phyloP scores from a whole-genome alignment of 495 filamentous ascomycete genomes.

The Penicillium macrosclerotiorum region DNA sequence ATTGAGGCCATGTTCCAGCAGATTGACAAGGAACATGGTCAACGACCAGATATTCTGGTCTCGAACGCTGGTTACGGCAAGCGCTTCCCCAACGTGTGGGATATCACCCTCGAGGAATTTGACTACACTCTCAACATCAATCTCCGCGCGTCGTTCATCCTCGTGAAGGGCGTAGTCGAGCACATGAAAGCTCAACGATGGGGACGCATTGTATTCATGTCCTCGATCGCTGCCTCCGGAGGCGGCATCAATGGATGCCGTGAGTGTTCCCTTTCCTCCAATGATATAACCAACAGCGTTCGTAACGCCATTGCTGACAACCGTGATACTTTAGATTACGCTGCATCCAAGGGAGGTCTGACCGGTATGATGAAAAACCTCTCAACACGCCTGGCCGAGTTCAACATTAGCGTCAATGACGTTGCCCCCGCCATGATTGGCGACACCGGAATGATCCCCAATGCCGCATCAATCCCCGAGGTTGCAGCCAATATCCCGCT shows the following conservation, averaged over 20 bases:
- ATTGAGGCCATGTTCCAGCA: conserved; percentile 51
- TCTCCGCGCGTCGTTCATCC: conserved; percentile 61
- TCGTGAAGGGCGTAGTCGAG: conserved; percentile 62
- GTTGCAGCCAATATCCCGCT: conserved; percentile 58
- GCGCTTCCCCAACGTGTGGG: conserved; percentile 47
- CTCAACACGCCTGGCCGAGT: conserved; percentile 56
- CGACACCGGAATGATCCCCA: conserved; percentile 64
- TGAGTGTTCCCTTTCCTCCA: conserved; percentile 22
- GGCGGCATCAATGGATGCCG: conserved; percentile 67
- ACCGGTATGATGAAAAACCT: conserved; percentile 67
- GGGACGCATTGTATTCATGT: conserved; percentile 68
- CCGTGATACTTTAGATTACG: conserved; percentile 52
- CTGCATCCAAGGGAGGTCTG: conserved; percentile 63
- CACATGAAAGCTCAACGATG: conserved; percentile 61
- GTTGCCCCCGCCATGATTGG: conserved; percentile 75
- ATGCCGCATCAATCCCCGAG: conserved; percentile 51
- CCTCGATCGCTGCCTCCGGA: conserved; percentile 63
- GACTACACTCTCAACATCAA: conserved; percentile 66
- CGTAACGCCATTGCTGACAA: neutral
- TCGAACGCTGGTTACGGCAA: conserved; percentile 58
- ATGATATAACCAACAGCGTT: neutral
- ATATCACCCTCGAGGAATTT: conserved; percentile 60
- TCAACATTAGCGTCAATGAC: conserved; percentile 72
- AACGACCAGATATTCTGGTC: conserved; percentile 61
- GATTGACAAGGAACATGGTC: conserved; percentile 50